Evolutionary conservation across 306 rosid genomes (phyloP).

Genomic region (Vicia villosa): DNA sequence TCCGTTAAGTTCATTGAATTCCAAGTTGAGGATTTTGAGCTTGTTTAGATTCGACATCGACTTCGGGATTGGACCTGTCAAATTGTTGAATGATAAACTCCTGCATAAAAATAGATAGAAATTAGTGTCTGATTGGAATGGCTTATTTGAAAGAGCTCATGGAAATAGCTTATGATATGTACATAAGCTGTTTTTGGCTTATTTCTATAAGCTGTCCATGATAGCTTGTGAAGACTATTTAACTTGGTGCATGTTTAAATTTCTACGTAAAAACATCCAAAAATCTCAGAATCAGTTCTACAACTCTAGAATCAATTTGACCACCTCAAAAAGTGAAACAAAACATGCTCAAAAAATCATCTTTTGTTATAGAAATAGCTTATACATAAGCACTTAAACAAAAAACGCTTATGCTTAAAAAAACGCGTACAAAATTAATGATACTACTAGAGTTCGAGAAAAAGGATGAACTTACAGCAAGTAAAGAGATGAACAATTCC

Average conservation of each 20-base stretch:
- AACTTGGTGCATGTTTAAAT: neutral
- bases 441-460: constrained; percentile 22
- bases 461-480: constrained; percentile 71
- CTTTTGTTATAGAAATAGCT: neutral
- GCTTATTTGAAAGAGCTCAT: neutral
- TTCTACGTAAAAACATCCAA: neutral
- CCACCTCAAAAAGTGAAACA: neutral
- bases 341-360: neutral
- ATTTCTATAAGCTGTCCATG: neutral
- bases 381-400: neutral
- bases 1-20: constrained; percentile 79
- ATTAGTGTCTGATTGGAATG: neutral
- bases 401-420: neutral
- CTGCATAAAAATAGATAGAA: constrained; percentile 48
- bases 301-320: neutral
- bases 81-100: constrained; percentile 78
- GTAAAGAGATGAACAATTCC: constrained; percentile 82
- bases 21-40: constrained; percentile 75
- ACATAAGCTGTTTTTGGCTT: neutral
- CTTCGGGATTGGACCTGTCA: constrained; percentile 70
- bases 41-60: constrained; percentile 68
- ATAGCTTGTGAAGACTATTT: neutral
- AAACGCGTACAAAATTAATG: too few species aligned
- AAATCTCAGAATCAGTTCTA: neutral
- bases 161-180: neutral